A percentile compares a stretch with the other conserved stretches of the same genome.
These are phyloP conservation scores for Agastache rugosa DNA, from an alignment of 257 asterid species.

Conservation along the genomic window DNA sequence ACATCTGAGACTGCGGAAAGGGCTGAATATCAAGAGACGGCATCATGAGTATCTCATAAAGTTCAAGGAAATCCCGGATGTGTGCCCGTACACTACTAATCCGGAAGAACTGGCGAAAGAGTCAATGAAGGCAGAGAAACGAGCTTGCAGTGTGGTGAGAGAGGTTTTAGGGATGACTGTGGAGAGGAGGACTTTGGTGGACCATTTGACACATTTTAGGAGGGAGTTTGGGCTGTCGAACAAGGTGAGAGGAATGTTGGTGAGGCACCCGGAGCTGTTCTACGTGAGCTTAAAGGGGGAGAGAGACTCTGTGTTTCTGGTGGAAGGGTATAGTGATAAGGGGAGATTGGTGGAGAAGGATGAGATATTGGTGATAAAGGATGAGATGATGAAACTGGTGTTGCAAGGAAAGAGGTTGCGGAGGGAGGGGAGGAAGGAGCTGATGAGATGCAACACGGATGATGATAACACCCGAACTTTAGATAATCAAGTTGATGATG, in stretches of 20 bases:
- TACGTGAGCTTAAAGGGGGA: constrained; percentile 89
- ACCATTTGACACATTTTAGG: constrained; percentile 92
- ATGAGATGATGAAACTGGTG: constrained; percentile 66
- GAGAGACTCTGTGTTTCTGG: constrained; percentile 86
- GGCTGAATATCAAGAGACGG: constrained; percentile 71
- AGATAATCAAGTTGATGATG: constrained; percentile 34
- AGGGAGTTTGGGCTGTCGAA: constrained; percentile 90
- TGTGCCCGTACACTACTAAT: constrained; percentile 76
- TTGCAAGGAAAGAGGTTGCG: constrained; percentile 77
- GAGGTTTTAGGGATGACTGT: constrained; percentile 84
- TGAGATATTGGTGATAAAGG: constrained; percentile 54
- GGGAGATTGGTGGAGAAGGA: constrained; percentile 72
- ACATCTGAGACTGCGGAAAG: constrained; percentile 76
- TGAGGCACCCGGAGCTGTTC: constrained; percentile 93
- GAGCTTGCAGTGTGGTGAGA: constrained; percentile 89
- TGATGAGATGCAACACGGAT: constrained; percentile 21
- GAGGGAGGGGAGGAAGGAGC: constrained; percentile 60
- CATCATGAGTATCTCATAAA: constrained; percentile 72
- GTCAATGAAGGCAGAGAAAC: constrained; percentile 82
- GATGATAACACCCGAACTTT: constrained; percentile 11
- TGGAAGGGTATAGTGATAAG: constrained; percentile 75
- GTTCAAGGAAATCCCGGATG: constrained; percentile 65
- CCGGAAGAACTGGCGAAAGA: constrained; percentile 54
- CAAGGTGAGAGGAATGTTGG: constrained; percentile 85
- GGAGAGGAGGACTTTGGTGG: constrained; percentile 93